Evolutionary conservation across 2,329 filamentous ascomycete species (phyloP), one percentile per base, ranked within the genome.

Genomic region (Trichoderma polysporum): DNA sequence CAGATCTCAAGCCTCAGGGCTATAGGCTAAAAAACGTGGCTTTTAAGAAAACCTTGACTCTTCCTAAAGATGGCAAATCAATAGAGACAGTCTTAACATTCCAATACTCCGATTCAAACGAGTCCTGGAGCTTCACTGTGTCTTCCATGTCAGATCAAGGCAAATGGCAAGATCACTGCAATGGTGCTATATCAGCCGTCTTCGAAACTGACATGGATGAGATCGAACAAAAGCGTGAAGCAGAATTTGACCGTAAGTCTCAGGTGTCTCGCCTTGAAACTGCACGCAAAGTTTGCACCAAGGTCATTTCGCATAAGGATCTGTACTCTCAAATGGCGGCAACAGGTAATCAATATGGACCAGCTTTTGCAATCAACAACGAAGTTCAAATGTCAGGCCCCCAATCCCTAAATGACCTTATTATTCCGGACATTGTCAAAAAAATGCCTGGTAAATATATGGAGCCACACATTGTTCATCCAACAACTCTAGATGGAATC

Each of bases 401-500:
- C 3, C 60, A 56, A n/a, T 64, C 60, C 31, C n/a, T 79, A 37
- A 78, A 76, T 53, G 76, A 74, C 1, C 73, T 86, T 3, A 71
- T 74, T 10, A 76, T 85, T 3, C 82, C 84, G 0, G 79, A 86
- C 68, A 87, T 84, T 1, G 80, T 75, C 69, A 75, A 80, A 2
- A 79, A 76, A 45, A 87, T 87, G 85, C 85, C 85, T 0, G 77
- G 77, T 39, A 74, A 79, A 13, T 86, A 82, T 58, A 84, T 87
- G 71, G 86, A 81, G 68, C 77, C 80, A 4, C 83, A 87, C 69
- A 61, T 86, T 4, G 80, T 88, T 15, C 86, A 88, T 69, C 86
- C 86, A 0, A 81, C 83, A 4, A 86, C 85, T 0, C 77, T 88
- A 10, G 86, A 88, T 70, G 76, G 82, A 2, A 81, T 87, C 73